Evolutionary conservation across 257 asterid species (phyloP), one percentile per base, ranked within the genome.

Genomic region (Buddleja alternifolia): DNA sequence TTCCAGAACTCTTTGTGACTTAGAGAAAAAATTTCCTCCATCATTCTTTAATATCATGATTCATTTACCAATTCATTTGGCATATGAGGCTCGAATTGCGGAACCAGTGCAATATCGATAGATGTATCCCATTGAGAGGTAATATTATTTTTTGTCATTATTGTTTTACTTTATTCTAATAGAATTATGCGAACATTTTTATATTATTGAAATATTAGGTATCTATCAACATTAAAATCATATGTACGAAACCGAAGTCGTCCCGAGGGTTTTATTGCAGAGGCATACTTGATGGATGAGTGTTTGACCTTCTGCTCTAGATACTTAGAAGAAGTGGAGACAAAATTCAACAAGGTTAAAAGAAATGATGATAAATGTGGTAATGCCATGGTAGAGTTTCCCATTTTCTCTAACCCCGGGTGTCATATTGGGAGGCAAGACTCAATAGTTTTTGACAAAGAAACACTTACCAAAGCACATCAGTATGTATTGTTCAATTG

Each of bases 251-350:
- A 64, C 10, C 12, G 17, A 15, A 42, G 64, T 40, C 46, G 47
- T 0, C 76, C 36, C 1, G 71, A 72, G 45, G 53, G 72, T 4
- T 72, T 42, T 4, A n/a, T n/a, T n/a, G n/a, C n/a, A n/a, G n/a
- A n/a, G n/a, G n/a, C n/a, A n/a, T n/a, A n/a, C n/a, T n/a, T n/a
- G n/a, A n/a, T n/a, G n/a, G n/a, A n/a, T n/a, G n/a, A n/a, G n/a
- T n/a, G n/a, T n/a, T n/a, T n/a, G n/a, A n/a, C n/a, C n/a, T n/a
- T n/a, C n/a, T n/a, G n/a, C n/a, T n/a, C n/a, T n/a, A n/a, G n/a
- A n/a, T n/a, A n/a, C n/a, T n/a, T n/a, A n/a, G n/a, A n/a, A n/a
- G n/a, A n/a, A n/a, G n/a, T n/a, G n/a, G n/a, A 46, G 20, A 46
- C 20, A 3, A 46, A 46, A 46, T 46, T 46, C 8, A 46, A 5